Conservation (phyloP, 208 protist genomes). For the Hexamita inflata region DNA sequence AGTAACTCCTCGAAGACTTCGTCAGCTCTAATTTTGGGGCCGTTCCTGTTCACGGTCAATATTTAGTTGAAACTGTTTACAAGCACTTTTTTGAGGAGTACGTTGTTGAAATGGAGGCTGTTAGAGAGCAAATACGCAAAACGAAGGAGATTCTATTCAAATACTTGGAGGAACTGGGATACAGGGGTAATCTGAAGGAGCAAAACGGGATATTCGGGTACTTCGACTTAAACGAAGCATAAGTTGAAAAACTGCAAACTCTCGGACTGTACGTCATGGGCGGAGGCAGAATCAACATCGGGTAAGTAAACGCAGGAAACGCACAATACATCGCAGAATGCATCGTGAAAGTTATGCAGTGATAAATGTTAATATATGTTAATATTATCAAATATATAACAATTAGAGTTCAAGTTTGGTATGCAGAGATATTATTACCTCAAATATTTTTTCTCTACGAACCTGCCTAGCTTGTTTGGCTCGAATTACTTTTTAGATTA, state of each 20-base stretch:
- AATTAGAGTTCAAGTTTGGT: too few species aligned
- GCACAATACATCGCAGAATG: too few species aligned
- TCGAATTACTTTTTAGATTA: too few species aligned
- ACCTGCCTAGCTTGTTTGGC: too few species aligned
- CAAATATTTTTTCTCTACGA: too few species aligned
- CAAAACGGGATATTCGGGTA: not conserved
- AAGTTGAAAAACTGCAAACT: not conserved
- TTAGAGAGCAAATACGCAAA: not conserved
- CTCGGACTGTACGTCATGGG: not conserved
- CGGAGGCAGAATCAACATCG: not conserved
- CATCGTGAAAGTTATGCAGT: too few species aligned
- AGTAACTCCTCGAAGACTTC: not conserved
- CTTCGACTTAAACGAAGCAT: not conserved
- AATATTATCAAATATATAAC: too few species aligned
- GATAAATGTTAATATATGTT: too few species aligned
- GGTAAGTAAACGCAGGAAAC: not conserved
- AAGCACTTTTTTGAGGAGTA: not conserved
- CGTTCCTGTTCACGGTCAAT: not conserved
- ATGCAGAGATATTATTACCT: too few species aligned
- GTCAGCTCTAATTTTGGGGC: not conserved
- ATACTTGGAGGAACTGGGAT: not conserved
- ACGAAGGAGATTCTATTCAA: not conserved
- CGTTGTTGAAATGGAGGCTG: not conserved
- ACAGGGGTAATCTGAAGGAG: not conserved
- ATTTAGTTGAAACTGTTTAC: not conserved